phyloP scores from a whole-genome alignment of 2,329 filamentous ascomycete species.

The Phaeoacremonium minimum region DNA sequence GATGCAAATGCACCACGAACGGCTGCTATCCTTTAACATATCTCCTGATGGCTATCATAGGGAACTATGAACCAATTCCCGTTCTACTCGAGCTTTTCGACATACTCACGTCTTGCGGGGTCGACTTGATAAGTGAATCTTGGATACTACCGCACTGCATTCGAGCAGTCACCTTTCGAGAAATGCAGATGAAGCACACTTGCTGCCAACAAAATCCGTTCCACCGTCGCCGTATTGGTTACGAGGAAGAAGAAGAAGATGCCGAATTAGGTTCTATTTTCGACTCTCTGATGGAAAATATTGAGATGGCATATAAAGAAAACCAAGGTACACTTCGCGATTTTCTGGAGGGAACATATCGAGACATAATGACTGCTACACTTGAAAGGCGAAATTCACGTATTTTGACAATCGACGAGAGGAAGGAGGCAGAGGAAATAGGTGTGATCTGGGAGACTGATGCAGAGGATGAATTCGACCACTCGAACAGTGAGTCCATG shows the following conservation, averaged over 20 bases:
- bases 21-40: neutral
- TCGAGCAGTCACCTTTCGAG: neutral
- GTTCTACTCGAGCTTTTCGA: too few species aligned
- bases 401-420: neutral
- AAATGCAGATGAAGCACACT: neutral
- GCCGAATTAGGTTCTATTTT: neutral
- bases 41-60: neutral
- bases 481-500: neutral
- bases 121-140: neutral
- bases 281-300: neutral
- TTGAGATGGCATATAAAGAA: neutral
- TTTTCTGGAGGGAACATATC: neutral
- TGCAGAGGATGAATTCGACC: too few species aligned
- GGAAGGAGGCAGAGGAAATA: neutral
- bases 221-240: neutral
- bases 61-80: neutral
- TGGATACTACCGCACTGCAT: neutral
- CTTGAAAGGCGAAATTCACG: neutral
- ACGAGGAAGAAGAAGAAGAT: neutral
- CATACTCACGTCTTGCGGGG: neutral
- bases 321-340: neutral
- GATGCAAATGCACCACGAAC: neutral
- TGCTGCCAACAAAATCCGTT: neutral
- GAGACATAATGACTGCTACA: neutral
- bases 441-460: neutral